These are phyloP conservation scores for Meyerozyma elateridarum DNA, from an alignment of 1,139 yeast species.

Conservation along the genomic window DNA sequence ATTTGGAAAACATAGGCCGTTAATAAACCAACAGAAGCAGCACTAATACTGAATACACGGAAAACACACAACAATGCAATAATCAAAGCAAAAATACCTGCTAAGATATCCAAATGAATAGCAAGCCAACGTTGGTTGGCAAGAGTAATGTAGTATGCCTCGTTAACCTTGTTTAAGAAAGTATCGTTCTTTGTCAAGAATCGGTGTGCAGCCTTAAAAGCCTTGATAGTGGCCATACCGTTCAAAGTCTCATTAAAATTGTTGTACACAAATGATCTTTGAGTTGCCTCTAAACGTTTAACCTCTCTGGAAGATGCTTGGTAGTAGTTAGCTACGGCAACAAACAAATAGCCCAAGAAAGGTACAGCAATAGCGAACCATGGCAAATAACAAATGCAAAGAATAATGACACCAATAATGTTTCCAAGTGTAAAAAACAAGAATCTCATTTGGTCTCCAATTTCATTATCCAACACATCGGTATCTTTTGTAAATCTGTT, in stretches of 20 bases:
- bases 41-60: conserved; percentile 34
- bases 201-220: conserved; percentile 27
- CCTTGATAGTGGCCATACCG: conserved; percentile 42
- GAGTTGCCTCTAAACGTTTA: conserved; percentile 41
- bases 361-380: conserved; percentile 46
- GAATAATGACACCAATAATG: conserved; percentile 38
- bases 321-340: conserved; percentile 34
- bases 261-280: conserved; percentile 42
- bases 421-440: conserved; percentile 37
- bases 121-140: conserved; percentile 45
- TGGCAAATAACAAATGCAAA: conserved; percentile 42
- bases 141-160: conserved; percentile 38
- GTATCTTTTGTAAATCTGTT: conserved; percentile 55
- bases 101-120: conserved; percentile 37
- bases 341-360: conserved; percentile 27
- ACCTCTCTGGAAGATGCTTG: conserved; percentile 43
- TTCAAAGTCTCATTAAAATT: conserved; percentile 43
- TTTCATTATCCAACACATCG: conserved; percentile 43
- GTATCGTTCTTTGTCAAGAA: conserved; percentile 34
- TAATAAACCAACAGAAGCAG: conserved; percentile 43
- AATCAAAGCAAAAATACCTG: conserved; percentile 35
- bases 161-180: conserved; percentile 38
- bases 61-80: conserved; percentile 39
- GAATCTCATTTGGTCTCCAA: conserved; percentile 41
- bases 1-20: conserved; percentile 41